Base-by-base conservation (phyloP, 2,329 filamentous ascomycete species). In the Paecilomyces niveus region DNA sequence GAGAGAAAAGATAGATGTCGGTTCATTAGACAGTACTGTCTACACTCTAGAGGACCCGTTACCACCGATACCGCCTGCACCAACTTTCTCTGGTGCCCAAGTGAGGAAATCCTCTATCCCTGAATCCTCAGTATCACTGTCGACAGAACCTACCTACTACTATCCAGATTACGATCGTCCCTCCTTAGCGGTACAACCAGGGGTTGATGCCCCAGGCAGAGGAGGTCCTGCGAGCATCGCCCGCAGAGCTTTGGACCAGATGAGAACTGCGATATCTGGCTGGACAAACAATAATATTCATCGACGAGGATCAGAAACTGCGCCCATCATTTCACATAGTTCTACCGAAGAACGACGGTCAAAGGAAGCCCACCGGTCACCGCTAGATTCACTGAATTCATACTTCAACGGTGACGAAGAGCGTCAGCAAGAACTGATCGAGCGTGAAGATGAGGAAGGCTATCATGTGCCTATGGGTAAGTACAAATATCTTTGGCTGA, bases 401-500 rank as follows among this genome's bases (percentile, higher is more conserved):
- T 29, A 29, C 50, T 26, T 52, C 6, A 29, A 18, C 21, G 5
- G 9, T 29, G 50, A 52, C 13, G 50, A 52, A 15, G 50, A 52
- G 10, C 50, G 26, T 21, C 50, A 52, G 22, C 21, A n/a, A n/a
- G 21, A 52, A 8, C 21, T 52, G 13, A 8, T 5, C 6, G 50
- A 52, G 22, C 21, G 15, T 9, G 50, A 24, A 22, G 21, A 52
- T 4, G 8, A 7, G 24, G 22, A 29, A 24, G 21, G 21, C 21
- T 9, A 52, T 7, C 9, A 24, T 18, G 50, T 22, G 50, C 50
- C 22, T 33, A 58, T 61, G 50, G 55, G 55, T 29, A 59, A 59
- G 18, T 26, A 57, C 58, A 61, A 58, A 45, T 29, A 26, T 29
- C 59, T 61, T 24, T 61, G 59, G 59, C 56, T 57, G 11, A 45